These are phyloP conservation scores for Plasmodium cynomolgi DNA, from an alignment of 169 alveolate genomes.

Conservation along the genomic window DNA sequence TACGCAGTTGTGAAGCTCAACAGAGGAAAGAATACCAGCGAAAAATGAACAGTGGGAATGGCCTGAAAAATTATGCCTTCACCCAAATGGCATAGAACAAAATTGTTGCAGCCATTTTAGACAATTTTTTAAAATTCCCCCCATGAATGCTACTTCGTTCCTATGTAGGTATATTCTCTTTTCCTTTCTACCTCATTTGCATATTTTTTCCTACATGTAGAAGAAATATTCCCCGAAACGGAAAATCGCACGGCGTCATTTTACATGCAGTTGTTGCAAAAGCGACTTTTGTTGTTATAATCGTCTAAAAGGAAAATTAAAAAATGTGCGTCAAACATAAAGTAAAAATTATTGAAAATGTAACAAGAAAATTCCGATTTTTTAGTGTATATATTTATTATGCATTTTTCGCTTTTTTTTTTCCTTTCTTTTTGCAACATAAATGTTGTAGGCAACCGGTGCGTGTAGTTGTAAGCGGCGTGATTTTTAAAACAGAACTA, in stretches of 20 bases:
- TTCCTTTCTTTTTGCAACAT: neutral
- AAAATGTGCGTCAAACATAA: neutral
- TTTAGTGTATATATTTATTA: neutral
- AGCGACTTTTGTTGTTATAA: neutral
- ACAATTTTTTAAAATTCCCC: neutral
- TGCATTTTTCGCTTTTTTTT: conserved; percentile 3
- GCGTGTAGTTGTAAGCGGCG: conserved; percentile 48
- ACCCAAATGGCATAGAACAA: neutral
- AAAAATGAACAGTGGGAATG: neutral
- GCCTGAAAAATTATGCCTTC: neutral
- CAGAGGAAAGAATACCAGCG: neutral
- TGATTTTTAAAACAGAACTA: conserved; percentile 42
- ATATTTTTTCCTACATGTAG: neutral
- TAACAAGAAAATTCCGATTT: neutral
- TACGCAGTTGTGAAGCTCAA: neutral
- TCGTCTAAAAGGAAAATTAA: neutral
- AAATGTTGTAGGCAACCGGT: conserved; percentile 66
- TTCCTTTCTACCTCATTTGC: neutral
- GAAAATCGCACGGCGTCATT: neutral
- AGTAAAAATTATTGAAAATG: neutral
- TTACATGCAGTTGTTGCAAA: neutral
- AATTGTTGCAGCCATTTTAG: neutral
- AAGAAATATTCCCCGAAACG: neutral
- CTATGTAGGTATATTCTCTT: neutral
- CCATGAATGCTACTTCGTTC: neutral